Percentiles rank a stretch among this genome's conserved stretches.
These are phyloP conservation scores for Fomitopsis serialis DNA, from an alignment of 768 basidiomycete species.

Conservation along the genomic window DNA sequence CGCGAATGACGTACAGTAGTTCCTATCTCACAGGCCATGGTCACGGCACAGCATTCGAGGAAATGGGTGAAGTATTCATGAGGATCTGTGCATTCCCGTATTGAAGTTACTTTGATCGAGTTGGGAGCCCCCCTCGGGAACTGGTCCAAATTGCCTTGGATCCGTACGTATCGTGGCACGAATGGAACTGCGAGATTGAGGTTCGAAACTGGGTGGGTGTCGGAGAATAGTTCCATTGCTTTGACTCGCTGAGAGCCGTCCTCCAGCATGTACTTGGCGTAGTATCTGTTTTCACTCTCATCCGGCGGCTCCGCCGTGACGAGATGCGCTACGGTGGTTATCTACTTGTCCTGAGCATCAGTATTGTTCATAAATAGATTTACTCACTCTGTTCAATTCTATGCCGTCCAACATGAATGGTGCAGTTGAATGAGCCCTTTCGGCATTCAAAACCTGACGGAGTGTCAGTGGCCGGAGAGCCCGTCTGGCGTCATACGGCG, in stretches of 20 bases:
- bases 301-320: conserved; percentile 6
- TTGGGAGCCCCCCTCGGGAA: not conserved
- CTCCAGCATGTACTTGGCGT: conserved; percentile 23
- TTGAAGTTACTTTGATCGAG: not conserved
- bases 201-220: not conserved
- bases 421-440: conserved; percentile 33
- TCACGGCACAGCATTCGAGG: conserved; percentile 37
- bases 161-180: conserved; percentile 6
- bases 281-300: conserved; percentile 12
- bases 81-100: conserved; percentile 35
- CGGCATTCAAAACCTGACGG: conserved; percentile 43
- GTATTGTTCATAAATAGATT: not conserved
- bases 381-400: conserved; percentile 31
- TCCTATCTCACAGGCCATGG: conserved; percentile 26
- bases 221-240: conserved; percentile 9
- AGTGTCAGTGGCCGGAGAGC: conserved; percentile 48
- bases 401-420: conserved; percentile 43
- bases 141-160: conserved; percentile 8
- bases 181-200: not conserved
- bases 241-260: conserved; percentile 27
- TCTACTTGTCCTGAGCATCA: conserved; percentile 29
- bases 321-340: conserved; percentile 48
- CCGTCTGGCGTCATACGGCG: not conserved
- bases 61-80: conserved; percentile 46
- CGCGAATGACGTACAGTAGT: no score